These are phyloP conservation scores for Terana coerulea DNA, from an alignment of 768 basidiomycete species.

Conservation along the genomic window DNA sequence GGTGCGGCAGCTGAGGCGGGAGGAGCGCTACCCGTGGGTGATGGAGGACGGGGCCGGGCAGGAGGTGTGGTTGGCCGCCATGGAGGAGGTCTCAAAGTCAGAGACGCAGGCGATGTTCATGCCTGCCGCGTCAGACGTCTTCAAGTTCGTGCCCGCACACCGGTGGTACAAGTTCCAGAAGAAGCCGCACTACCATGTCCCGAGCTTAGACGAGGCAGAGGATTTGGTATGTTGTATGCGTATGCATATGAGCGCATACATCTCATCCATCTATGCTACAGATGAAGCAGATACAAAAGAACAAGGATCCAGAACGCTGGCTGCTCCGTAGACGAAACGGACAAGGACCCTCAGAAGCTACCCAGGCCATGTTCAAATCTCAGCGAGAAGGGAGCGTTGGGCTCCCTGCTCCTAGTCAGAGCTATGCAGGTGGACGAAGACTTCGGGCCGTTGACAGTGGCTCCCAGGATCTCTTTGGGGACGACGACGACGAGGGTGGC, in stretches of 20 bases:
- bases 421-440: slow-evolving; percentile 63
- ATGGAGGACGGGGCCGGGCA: slow-evolving; percentile 73
- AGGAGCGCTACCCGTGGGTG: slow-evolving; percentile 91
- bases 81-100: slow-evolving; percentile 72
- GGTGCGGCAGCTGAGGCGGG: slow-evolving; percentile 70
- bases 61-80: slow-evolving; percentile 77
- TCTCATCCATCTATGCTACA: slow-evolving; percentile 16
- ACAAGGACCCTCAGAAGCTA: slow-evolving; percentile 55
- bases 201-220: slow-evolving; percentile 64
- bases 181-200: slow-evolving; percentile 70
- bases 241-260: background rate
- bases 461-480: slow-evolving; percentile 57
- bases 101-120: slow-evolving; percentile 81
- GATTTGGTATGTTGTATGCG: slow-evolving; percentile 46
- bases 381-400: slow-evolving; percentile 45
- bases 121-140: slow-evolving; percentile 75
- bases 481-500: slow-evolving; percentile 49
- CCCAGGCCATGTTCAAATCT: slow-evolving; percentile 66
- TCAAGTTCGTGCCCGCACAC: slow-evolving; percentile 85
- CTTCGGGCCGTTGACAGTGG: slow-evolving; percentile 70
- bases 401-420: slow-evolving; percentile 46
- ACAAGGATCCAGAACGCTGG: slow-evolving; percentile 75
- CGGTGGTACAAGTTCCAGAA: slow-evolving; percentile 94
- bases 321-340: slow-evolving; percentile 57
- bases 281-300: slow-evolving; percentile 59